These are phyloP conservation scores for Suhomyces emberorum DNA, from an alignment of 805 yeast genomes.

Conservation along the genomic window DNA sequence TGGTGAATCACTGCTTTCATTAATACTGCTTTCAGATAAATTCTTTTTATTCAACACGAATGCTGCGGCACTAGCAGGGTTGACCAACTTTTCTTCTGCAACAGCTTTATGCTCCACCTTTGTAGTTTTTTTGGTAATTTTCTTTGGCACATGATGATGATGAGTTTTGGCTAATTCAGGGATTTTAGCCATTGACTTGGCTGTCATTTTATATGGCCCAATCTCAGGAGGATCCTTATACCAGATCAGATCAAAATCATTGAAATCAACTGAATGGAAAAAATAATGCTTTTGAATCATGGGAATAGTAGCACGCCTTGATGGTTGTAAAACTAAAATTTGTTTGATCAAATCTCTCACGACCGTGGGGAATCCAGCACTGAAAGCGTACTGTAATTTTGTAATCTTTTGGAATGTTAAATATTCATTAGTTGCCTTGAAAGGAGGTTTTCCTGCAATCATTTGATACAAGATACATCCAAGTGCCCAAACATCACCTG, in stretches of 20 bases:
- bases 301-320: conserved; percentile 54
- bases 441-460: conserved; percentile 73
- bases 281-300: conserved; percentile 67
- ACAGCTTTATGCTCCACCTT: conserved; percentile 2
- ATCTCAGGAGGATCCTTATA: conserved; percentile 58
- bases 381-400: conserved; percentile 75
- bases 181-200: conserved; percentile 74
- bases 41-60: conserved; percentile 30
- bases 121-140: conserved; percentile 8
- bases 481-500: conserved; percentile 61
- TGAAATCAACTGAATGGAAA: conserved; percentile 67
- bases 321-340: conserved; percentile 70
- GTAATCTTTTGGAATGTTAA: conserved; percentile 78
- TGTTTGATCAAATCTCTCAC: conserved; percentile 65
- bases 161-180: conserved; percentile 36
- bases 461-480: conserved; percentile 60
- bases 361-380: conserved; percentile 54
- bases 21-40: conserved; percentile 5
- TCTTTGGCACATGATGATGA: conserved; percentile 13
- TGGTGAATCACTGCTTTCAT: conserved; percentile 3
- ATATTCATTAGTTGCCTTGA: conserved; percentile 80
- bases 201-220: conserved; percentile 70
- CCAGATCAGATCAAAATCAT: conserved; percentile 67
- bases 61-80: conserved; percentile 40
- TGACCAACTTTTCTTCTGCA: conserved; percentile 7